phyloP scores from a whole-genome alignment of 306 rosid genomes.

The Astragalus membranaceus region DNA sequence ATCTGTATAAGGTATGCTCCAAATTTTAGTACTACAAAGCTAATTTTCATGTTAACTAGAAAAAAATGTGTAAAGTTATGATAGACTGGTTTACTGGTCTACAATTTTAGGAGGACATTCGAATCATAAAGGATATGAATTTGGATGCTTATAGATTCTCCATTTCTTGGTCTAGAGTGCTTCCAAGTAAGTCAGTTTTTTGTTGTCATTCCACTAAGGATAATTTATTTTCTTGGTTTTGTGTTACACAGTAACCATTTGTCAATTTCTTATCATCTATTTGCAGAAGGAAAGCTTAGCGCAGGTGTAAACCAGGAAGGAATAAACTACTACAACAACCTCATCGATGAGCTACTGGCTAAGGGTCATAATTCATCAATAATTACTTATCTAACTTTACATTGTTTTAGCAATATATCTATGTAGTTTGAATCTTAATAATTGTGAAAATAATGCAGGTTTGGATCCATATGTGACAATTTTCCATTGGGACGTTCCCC shows the following conservation, averaged over 20 bases:
- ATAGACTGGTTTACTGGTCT: neutral
- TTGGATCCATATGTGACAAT: slow-evolving; percentile 30
- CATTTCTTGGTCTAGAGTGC: slow-evolving; percentile 41
- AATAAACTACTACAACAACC: slow-evolving; percentile 49
- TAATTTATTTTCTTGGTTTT: neutral
- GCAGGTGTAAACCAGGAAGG: slow-evolving; percentile 55
- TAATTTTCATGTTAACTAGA: neutral
- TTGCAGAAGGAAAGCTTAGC: slow-evolving; percentile 47
- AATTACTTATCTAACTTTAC: neutral
- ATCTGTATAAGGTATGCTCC: slow-evolving; percentile 37
- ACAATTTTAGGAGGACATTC: slow-evolving; percentile 54
- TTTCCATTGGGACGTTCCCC: slow-evolving; percentile 37
- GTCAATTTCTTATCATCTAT: neutral
- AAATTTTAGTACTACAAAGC: neutral
- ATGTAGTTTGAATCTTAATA: neutral
- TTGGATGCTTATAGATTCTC: slow-evolving; percentile 53
- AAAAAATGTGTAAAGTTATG: neutral
- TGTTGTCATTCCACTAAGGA: neutral
- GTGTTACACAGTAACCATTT: neutral
- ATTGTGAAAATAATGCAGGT: slow-evolving; percentile 17
- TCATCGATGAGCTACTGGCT: slow-evolving; percentile 42
- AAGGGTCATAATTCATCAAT: slow-evolving; percentile 32
- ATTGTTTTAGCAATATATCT: neutral
- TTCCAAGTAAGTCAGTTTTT: slow-evolving; percentile 47
- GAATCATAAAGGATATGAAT: slow-evolving; percentile 49